phyloP scores from a whole-genome alignment of 1,139 yeast species.

The Yarrowia galli region DNA sequence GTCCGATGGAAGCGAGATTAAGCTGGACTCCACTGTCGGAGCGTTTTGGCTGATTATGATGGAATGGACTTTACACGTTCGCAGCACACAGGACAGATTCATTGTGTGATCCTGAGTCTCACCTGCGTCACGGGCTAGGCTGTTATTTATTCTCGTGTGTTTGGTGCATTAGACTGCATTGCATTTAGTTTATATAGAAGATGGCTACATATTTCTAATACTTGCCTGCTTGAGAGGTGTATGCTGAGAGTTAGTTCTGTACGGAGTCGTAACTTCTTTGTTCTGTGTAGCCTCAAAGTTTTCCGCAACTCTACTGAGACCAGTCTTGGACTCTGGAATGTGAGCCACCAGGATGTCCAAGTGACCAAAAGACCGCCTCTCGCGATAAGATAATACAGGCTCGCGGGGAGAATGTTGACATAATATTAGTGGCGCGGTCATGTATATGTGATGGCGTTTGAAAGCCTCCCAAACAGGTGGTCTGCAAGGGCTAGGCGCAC shows the following conservation, averaged over 20 bases:
- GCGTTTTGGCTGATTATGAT: constrained; percentile 5
- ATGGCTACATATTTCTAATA: constrained; percentile 33
- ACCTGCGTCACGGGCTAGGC: constrained; percentile 38
- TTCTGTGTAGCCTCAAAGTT: constrained; percentile 25
- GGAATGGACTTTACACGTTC: constrained; percentile 29
- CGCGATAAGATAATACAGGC: background rate
- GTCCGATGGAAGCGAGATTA: constrained; percentile 68
- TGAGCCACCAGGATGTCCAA: background rate
- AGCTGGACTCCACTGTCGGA: background rate
- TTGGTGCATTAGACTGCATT: constrained; percentile 37
- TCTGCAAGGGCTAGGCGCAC: constrained; percentile 33
- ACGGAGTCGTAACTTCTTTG: constrained; percentile 7
- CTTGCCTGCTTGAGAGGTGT: constrained; percentile 13
- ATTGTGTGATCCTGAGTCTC: constrained; percentile 36
- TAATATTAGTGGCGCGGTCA: background rate
- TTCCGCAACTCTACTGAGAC: constrained; percentile 21
- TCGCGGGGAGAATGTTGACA: background rate
- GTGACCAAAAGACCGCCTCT: background rate
- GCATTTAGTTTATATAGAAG: constrained; percentile 36
- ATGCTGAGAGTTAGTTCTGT: constrained; percentile 6
- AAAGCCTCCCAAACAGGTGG: background rate
- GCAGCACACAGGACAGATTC: constrained; percentile 24
- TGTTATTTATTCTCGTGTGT: constrained; percentile 37
- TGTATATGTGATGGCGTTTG: constrained; percentile 13
- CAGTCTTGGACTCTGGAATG: constrained; percentile 28